Evolutionary conservation across 495 filamentous ascomycete genomes (phyloP).

Genomic region (Polyplosphaeria fusca): DNA sequence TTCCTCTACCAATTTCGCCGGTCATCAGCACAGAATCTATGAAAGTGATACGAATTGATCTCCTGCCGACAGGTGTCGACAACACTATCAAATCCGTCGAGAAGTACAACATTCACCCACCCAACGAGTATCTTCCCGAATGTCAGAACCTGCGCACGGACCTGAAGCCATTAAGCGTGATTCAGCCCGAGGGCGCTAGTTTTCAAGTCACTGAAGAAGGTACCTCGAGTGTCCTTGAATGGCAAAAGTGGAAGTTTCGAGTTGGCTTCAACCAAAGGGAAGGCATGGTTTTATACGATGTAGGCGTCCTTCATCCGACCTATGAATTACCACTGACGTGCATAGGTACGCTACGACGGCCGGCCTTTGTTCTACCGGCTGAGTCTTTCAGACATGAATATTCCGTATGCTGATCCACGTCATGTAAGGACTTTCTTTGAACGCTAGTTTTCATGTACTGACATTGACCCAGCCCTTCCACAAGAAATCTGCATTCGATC

Average conservation of each 20-base stretch:
- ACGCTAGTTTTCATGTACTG: too few relatives aligned
- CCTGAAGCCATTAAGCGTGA: constrained; percentile 71
- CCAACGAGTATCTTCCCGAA: constrained; percentile 74
- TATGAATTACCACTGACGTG: background rate
- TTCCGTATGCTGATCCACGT: constrained; percentile 72
- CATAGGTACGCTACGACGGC: constrained; percentile 59
- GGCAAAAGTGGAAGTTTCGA: constrained; percentile 71
- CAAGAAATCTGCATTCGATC: constrained; percentile 74
- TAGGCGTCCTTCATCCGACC: constrained; percentile 13
- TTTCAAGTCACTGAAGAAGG: constrained; percentile 54
- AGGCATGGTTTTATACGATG: constrained; percentile 66
- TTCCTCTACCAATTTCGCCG: constrained; percentile 74
- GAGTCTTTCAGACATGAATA: constrained; percentile 71
- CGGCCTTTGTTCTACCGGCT: constrained; percentile 66
- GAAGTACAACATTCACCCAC: constrained; percentile 55
- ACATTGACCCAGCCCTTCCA: constrained; percentile 72
- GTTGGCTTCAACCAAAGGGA: constrained; percentile 73
- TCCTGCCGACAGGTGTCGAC: constrained; percentile 60
- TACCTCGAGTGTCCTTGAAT: constrained; percentile 51
- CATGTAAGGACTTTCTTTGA: too few relatives aligned
- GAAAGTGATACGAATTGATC: constrained; percentile 61
- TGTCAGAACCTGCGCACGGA: constrained; percentile 59
- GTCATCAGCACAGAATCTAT: constrained; percentile 64
- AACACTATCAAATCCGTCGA: constrained; percentile 52
- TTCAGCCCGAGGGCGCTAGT: constrained; percentile 74